These are phyloP conservation scores for Solanum tacnaense DNA, from an alignment of 257 asterid species.

Conservation along the genomic window DNA sequence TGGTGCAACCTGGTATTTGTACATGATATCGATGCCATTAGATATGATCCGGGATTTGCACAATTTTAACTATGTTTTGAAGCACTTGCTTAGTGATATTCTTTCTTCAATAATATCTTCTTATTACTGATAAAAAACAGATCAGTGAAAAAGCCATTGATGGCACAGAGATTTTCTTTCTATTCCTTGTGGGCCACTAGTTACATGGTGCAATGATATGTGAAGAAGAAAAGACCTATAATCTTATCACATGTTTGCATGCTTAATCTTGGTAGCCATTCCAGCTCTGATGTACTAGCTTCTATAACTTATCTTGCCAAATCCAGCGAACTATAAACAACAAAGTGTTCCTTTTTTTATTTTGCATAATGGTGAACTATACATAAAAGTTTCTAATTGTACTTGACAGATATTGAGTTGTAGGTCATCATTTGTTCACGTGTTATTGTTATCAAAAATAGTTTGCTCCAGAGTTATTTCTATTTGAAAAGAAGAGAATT, in stretches of 20 bases:
- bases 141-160: not conserved
- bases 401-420: not conserved
- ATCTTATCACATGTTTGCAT: not conserved
- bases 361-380: not conserved
- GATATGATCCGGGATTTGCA: not conserved
- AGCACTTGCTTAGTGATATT: not conserved
- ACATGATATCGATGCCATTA: not conserved
- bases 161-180: not conserved
- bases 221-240: not conserved
- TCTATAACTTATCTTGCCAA: not conserved
- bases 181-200: not conserved
- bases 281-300: not conserved
- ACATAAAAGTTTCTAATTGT: not conserved
- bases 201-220: not conserved
- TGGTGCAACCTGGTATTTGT: not conserved
- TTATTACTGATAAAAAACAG: not conserved
- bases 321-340: not conserved
- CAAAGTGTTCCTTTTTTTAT: not conserved
- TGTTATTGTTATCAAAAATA: not conserved
- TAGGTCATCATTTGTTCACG: not conserved
- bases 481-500: not conserved
- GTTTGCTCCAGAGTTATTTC: not conserved
- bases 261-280: not conserved
- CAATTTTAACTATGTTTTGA: not conserved
- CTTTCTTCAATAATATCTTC: not conserved